Conservation (phyloP, 371 early-diverging fungal species). For the Mortierella sp. region DNA sequence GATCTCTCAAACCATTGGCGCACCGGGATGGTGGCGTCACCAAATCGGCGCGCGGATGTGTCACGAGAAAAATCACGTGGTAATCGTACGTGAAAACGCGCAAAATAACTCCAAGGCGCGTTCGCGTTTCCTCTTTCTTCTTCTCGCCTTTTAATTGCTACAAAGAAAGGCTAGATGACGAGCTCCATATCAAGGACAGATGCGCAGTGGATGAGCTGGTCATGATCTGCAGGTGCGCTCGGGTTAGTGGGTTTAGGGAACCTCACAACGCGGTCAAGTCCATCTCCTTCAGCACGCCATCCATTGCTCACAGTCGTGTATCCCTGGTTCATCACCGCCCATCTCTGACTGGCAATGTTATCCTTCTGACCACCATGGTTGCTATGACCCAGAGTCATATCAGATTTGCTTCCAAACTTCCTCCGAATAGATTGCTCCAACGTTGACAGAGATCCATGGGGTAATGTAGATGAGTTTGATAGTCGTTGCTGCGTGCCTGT, state of each 20-base stretch:
- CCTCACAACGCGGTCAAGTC: constrained; percentile 27
- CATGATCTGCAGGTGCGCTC: constrained; percentile 15
- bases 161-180: not conserved
- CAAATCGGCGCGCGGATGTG: not conserved
- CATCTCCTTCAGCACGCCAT: constrained; percentile 52
- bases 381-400: not conserved
- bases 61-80: not conserved
- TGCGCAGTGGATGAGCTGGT: constrained; percentile 22
- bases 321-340: constrained; percentile 23
- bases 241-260: constrained; percentile 32
- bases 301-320: constrained; percentile 33
- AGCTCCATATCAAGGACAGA: constrained; percentile 25
- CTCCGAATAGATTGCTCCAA: not conserved
- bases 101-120: not conserved
- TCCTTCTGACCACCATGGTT: not conserved
- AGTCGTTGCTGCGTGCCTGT: not conserved
- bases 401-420: not conserved
- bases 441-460: not conserved
- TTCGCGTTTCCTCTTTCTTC: not conserved
- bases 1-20: not conserved
- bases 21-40: not conserved
- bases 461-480: not conserved
- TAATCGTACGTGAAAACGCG: not conserved
- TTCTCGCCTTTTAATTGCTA: not conserved
- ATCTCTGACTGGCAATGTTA: not conserved